Conservation (phyloP, 208 protist genomes). For the Porcisia deanei region DNA sequence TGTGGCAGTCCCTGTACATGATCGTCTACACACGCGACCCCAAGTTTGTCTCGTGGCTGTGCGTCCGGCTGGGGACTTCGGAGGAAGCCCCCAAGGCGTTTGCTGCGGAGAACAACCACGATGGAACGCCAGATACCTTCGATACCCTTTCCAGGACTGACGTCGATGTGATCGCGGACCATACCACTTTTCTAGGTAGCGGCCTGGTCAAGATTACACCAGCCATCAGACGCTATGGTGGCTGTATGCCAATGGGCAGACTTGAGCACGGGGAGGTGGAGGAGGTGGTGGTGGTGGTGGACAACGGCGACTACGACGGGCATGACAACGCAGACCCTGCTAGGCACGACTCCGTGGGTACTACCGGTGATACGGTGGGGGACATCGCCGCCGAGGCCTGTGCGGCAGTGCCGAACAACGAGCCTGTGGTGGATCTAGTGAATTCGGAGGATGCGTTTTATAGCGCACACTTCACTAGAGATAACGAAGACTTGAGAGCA, state of each 20-base stretch:
- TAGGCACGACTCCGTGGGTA: background rate
- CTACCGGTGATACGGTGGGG: background rate
- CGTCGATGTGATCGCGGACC: background rate
- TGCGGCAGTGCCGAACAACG: background rate
- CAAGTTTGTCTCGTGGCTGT: constrained; percentile 49
- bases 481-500: constrained; percentile 12
- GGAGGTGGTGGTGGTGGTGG: too few relatives aligned
- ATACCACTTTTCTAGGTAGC: background rate
- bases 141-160: background rate
- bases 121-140: background rate
- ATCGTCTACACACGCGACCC: constrained; percentile 76
- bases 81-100: background rate
- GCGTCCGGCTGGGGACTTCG: constrained; percentile 13
- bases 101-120: background rate
- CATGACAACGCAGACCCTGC: background rate
- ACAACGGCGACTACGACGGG: background rate
- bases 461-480: background rate
- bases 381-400: background rate
- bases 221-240: background rate
- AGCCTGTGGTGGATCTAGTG: background rate
- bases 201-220: background rate
- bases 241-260: background rate
- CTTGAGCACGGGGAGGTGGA: background rate
- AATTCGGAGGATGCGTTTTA: background rate
- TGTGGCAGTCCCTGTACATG: constrained; percentile 86